These are phyloP conservation scores for Cryptococcus sp. DNA, from an alignment of 1,284 basidiomycete genomes.

Conservation along the genomic window DNA sequence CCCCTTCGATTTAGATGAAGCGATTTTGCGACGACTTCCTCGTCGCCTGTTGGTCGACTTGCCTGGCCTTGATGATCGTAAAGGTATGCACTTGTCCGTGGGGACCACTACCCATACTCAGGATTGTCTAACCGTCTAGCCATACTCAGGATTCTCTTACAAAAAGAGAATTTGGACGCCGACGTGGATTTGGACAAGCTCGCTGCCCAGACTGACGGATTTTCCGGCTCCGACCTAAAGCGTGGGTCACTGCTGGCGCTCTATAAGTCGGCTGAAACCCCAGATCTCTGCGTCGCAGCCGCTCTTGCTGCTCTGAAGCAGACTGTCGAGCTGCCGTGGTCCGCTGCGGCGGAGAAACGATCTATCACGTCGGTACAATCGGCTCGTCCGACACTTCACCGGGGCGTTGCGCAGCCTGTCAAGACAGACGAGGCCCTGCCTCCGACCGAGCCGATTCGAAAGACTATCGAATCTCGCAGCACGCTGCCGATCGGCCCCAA, in stretches of 20 bases:
- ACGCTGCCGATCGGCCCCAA: no score
- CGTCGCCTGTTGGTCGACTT: slow-evolving; percentile 78
- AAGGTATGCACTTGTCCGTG: slow-evolving; percentile 57
- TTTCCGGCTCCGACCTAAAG: slow-evolving; percentile 90
- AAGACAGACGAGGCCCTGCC: neutral
- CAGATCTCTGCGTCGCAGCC: slow-evolving; percentile 84
- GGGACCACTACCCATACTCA: neutral
- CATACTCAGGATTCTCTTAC: slow-evolving; percentile 75
- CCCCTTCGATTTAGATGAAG: slow-evolving; percentile 50
- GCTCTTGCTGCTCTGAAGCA: slow-evolving; percentile 86
- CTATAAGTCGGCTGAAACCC: slow-evolving; percentile 3
- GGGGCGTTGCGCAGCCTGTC: slow-evolving; percentile 3
- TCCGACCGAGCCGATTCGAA: neutral
- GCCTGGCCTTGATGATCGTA: slow-evolving; percentile 72
- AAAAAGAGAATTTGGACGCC: slow-evolving; percentile 64
- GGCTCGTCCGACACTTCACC: neutral
- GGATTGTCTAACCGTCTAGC: slow-evolving; percentile 51
- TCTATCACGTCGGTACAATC: neutral
- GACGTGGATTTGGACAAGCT: slow-evolving; percentile 64
- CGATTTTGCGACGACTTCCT: slow-evolving; percentile 73
- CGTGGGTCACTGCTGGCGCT: slow-evolving; percentile 56
- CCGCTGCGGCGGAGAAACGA: slow-evolving; percentile 1
- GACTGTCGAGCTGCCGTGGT: slow-evolving; percentile 71
- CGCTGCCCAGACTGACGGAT: slow-evolving; percentile 72
- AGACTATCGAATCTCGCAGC: no score